Evolutionary conservation across 306 rosid genomes (phyloP), one percentile per base, ranked within the genome.

Genomic region (Malus orientalis): DNA sequence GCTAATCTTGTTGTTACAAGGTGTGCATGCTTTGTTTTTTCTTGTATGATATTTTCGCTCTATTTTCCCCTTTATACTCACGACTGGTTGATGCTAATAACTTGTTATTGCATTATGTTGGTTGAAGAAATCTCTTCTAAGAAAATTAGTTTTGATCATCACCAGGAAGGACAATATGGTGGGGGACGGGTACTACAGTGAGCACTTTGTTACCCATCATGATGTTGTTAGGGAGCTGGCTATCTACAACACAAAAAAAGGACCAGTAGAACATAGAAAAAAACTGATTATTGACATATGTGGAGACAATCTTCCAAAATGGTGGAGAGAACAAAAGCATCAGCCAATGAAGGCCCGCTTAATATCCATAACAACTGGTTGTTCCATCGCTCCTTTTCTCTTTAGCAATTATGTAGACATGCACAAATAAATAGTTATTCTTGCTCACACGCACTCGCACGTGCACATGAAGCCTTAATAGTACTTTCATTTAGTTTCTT

Each of bases 281-380:
- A 51, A 6, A 51, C 20, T 51, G 55, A 51, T 51, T 51, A 51
- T 51, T 13, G 20, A 51, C 55, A 51, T 51, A 14, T 84, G 3
- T 54, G 83, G 76, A 73, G 84, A 89, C 62, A 72, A 80, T 69
- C 74, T 80, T 76, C 93, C 93, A 6, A 4, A 67, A 1, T 87
- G 93, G 91, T 87, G 89, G 92, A 75, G 22, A 6, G 25, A 36
- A 83, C 75, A 76, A 49, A 79, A 73, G 8, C 74, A 76, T 78
- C 65, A 80, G 66, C 83, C 19, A 1, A 51, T 5, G 55, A 51
- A 51, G 5, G 55, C 55, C 20, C 20, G 55, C 16, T 14, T 11
- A 51, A 18, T 29, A 58, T 89, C 94, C 5, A 85, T 91, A 74
- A 80, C 91, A 76, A 81, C 91, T 83, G 59, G 53, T 77, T 82